Percentiles rank a stretch among this genome's conserved stretches.
Evolutionary conservation across 2,329 filamentous ascomycete genomes (phyloP).

Genomic region (Xylariaceae sp.): DNA sequence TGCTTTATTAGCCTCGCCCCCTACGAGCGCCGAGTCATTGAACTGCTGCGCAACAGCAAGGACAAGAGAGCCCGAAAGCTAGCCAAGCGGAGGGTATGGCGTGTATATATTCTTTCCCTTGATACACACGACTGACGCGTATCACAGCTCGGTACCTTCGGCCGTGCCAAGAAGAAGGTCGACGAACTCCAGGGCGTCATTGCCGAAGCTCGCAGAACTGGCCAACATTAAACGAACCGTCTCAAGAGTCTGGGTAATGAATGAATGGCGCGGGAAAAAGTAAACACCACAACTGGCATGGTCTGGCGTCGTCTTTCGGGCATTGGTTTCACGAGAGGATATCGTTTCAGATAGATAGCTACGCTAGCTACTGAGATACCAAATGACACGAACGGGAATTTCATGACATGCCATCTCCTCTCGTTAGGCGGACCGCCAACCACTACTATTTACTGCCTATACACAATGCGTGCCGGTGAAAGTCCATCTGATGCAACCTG

Average conservation of each 20-base stretch:
- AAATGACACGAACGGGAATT: slow-evolving; percentile 26
- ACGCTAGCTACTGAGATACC: slow-evolving; percentile 27
- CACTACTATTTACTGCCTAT: not conserved
- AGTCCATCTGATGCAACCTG: not conserved
- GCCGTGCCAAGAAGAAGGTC: slow-evolving; percentile 99
- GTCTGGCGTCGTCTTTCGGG: slow-evolving; percentile 34
- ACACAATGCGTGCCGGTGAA: not conserved
- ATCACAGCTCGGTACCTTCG: slow-evolving; percentile 89
- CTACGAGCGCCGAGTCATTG: slow-evolving; percentile 98
- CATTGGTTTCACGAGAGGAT: slow-evolving; percentile 25
- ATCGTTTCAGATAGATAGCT: slow-evolving; percentile 18
- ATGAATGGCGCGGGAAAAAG: slow-evolving; percentile 22
- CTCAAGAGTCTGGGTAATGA: slow-evolving; percentile 9
- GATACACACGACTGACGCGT: slow-evolving; percentile 22
- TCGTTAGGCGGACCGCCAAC: not conserved
- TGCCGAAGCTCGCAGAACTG: slow-evolving; percentile 80
- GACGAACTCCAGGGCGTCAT: slow-evolving; percentile 99
- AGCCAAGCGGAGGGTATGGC: slow-evolving; percentile 97
- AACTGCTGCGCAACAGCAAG: slow-evolving; percentile 98
- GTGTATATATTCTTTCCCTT: too few species aligned
- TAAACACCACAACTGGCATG: slow-evolving; percentile 23
- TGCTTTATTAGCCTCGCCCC: slow-evolving; percentile 68
- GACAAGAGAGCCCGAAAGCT: slow-evolving; percentile 99
- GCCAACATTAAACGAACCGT: slow-evolving; percentile 52
- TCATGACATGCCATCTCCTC: slow-evolving; percentile 15